Conservation (phyloP, 2,329 filamentous ascomycete genomes). For the Xylaria sp. region DNA sequence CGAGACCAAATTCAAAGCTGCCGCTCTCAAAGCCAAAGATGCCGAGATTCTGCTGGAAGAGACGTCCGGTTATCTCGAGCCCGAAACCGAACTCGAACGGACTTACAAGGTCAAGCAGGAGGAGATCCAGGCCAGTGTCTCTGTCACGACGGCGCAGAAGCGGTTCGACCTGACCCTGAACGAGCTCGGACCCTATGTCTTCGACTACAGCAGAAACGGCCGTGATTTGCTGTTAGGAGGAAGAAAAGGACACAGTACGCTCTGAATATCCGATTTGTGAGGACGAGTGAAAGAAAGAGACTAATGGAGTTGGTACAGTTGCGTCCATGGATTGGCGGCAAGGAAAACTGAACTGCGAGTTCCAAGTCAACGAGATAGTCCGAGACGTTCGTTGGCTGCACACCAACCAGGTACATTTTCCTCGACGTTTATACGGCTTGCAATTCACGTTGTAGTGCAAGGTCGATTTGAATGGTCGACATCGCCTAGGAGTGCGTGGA, state of each 20-base stretch:
- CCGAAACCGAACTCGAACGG: constrained; percentile 80
- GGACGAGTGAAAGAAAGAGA: not conserved
- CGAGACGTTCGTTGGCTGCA: constrained; percentile 88
- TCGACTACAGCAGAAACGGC: constrained; percentile 87
- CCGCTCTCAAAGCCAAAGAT: constrained; percentile 80
- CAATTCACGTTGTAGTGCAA: not conserved
- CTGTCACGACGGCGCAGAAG: constrained; percentile 82
- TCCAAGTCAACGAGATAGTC: constrained; percentile 86
- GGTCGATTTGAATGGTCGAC: not conserved
- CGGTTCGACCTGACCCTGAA: constrained; percentile 84
- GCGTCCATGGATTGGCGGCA: constrained; percentile 95
- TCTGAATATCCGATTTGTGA: not conserved
- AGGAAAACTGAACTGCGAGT: constrained; percentile 83
- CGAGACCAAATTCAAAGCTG: constrained; percentile 77
- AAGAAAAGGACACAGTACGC: constrained; percentile 69
- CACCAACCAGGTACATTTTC: constrained; percentile 49
- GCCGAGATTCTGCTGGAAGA: constrained; percentile 93
- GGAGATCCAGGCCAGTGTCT: constrained; percentile 70
- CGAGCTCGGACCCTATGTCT: constrained; percentile 76
- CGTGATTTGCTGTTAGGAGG: constrained; percentile 79
- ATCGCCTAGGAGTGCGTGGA: not conserved
- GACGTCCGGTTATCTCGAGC: constrained; percentile 75
- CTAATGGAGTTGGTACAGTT: constrained; percentile 38
- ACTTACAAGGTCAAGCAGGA: constrained; percentile 91
- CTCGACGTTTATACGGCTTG: not conserved